Conservation (phyloP, 2,329 filamentous ascomycete species). For the Balansia obtecta region DNA sequence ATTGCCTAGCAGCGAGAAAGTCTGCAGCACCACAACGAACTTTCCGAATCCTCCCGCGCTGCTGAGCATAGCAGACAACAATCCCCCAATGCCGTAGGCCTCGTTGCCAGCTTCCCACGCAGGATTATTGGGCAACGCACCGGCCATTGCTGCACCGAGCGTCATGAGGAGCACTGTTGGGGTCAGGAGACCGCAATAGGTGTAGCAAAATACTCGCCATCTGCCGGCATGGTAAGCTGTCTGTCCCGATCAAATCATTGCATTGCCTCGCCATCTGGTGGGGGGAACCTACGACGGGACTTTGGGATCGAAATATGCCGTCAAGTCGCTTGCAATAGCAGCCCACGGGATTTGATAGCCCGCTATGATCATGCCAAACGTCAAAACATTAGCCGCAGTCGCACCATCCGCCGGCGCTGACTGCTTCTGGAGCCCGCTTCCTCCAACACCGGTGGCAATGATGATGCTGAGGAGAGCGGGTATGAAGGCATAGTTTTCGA, state of each 20-base stretch:
- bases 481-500: constrained; percentile 45
- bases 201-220: constrained; percentile 39
- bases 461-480: constrained; percentile 40
- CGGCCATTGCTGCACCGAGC: constrained; percentile 51
- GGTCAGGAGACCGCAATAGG: constrained; percentile 40
- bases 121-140: constrained; percentile 40
- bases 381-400: constrained; percentile 34
- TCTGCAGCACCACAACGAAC: constrained; percentile 47
- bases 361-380: constrained; percentile 48
- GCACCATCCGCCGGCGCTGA: constrained; percentile 25
- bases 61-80: constrained; percentile 45
- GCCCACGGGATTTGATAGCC: constrained; percentile 53
- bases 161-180: constrained; percentile 48
- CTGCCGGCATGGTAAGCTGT: constrained; percentile 11
- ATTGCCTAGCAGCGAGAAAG: constrained; percentile 46
- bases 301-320: constrained; percentile 46
- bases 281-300: constrained; percentile 31
- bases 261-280: no score
- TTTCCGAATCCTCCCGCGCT: constrained; percentile 48
- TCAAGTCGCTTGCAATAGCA: constrained; percentile 45
- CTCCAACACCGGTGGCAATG: constrained; percentile 42
- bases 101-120: constrained; percentile 43
- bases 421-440: constrained; percentile 35
- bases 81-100: constrained; percentile 41
- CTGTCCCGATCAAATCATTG: no score